phyloP scores from a whole-genome alignment of 345 rosid species.

The Isatis tinctoria region DNA sequence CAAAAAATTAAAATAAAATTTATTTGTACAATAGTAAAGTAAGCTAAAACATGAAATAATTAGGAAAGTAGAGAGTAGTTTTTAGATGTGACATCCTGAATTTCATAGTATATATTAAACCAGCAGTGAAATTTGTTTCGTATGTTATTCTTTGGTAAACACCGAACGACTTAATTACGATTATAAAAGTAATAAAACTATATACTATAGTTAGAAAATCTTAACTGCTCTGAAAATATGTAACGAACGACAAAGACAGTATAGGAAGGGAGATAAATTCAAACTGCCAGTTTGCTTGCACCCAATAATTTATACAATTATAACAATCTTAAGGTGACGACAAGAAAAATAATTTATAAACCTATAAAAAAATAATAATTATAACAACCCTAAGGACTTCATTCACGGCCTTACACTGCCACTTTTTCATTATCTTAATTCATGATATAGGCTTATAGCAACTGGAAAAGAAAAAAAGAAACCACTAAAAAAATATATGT shows the following conservation, averaged over 20 bases:
- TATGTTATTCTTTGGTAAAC: neutral
- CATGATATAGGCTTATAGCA: neutral
- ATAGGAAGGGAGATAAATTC: constrained; percentile 1
- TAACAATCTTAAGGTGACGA: constrained; percentile 11
- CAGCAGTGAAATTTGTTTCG: neutral
- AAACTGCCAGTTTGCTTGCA: constrained; percentile 32
- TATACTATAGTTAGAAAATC: neutral
- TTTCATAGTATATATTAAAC: neutral
- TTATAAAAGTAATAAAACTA: neutral
- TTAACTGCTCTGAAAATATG: constrained; percentile 26
- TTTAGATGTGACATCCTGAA: too few relatives aligned
- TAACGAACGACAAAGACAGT: constrained; percentile 23
- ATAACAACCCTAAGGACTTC: constrained; percentile 23
- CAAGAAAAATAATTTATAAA: neutral
- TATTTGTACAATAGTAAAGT: too few relatives aligned
- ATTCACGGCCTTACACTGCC: constrained; percentile 5
- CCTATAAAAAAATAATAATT: too few relatives aligned
- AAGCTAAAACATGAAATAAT: too few relatives aligned
- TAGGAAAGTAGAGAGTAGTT: too few relatives aligned
- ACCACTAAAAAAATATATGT: neutral
- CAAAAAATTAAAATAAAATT: too few relatives aligned
- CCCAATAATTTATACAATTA: neutral
- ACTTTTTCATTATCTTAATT: neutral
- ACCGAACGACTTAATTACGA: neutral
- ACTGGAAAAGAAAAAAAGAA: neutral